Evolutionary conservation across 495 filamentous ascomycete species (phyloP).

Genomic region (Neohortaea acidophila): DNA sequence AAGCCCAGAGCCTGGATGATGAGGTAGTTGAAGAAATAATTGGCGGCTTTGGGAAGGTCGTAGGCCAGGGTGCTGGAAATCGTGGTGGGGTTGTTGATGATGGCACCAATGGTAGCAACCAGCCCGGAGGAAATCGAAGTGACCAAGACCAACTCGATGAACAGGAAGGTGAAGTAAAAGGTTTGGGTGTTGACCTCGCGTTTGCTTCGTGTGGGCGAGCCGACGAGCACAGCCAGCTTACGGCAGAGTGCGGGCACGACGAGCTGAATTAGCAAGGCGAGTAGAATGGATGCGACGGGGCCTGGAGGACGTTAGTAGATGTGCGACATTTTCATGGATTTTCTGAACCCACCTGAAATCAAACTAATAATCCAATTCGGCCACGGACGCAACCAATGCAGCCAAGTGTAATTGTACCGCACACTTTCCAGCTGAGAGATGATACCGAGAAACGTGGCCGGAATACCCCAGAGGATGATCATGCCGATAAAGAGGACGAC

Average conservation of each 20-base stretch:
- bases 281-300: neutral
- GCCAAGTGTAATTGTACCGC: neutral
- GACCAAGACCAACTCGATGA: slow-evolving; percentile 10
- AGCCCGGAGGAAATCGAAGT: slow-evolving; percentile 7
- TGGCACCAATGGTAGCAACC: slow-evolving; percentile 2
- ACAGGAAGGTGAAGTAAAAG: slow-evolving; percentile 9
- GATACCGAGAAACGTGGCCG: slow-evolving; percentile 4
- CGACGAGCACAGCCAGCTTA: slow-evolving; percentile 2
- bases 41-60: slow-evolving; percentile 8
- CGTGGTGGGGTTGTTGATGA: slow-evolving; percentile 8
- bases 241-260: slow-evolving; percentile 8
- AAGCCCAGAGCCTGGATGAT: slow-evolving; percentile 9
- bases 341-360: slow-evolving; percentile 1
- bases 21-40: slow-evolving; percentile 13
- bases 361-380: slow-evolving; percentile 6
- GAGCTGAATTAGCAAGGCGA: slow-evolving; percentile 6
- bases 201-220: slow-evolving; percentile 3
- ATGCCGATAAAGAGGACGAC: slow-evolving; percentile 4
- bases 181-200: slow-evolving; percentile 5
- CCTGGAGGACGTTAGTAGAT: neutral
- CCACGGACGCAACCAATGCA: slow-evolving; percentile 1
- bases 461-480: slow-evolving; percentile 10
- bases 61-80: slow-evolving; percentile 1
- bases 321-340: neutral
- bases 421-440: slow-evolving; percentile 1